Evolutionary conservation across 495 filamentous ascomycete genomes (phyloP).

Genomic region (Neurospora sp.): DNA sequence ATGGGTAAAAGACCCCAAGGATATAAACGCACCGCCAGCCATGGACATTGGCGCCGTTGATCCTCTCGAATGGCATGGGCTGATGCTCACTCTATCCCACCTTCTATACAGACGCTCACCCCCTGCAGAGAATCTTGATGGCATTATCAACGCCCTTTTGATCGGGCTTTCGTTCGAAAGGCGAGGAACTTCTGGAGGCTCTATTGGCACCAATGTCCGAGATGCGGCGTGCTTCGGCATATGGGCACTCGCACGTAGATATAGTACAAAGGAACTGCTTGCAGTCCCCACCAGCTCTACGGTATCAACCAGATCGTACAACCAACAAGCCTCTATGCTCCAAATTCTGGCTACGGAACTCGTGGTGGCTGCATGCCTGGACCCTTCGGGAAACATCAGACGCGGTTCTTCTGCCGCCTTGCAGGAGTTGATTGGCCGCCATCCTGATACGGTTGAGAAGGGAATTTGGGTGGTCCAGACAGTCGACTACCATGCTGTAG

Average conservation of each 20-base stretch:
- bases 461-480: constrained; percentile 80
- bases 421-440: constrained; percentile 87
- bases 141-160: constrained; percentile 60
- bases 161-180: constrained; percentile 78
- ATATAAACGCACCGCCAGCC: constrained; percentile 24
- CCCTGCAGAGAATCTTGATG: constrained; percentile 51
- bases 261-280: constrained; percentile 68
- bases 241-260: constrained; percentile 84
- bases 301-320: constrained; percentile 15
- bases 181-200: constrained; percentile 65
- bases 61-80: constrained; percentile 80
- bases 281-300: constrained; percentile 39
- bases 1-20: constrained; percentile 34
- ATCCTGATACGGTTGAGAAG: constrained; percentile 69
- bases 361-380: constrained; percentile 70
- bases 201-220: constrained; percentile 85
- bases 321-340: constrained; percentile 42
- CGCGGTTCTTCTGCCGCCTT: constrained; percentile 86
- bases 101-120: constrained; percentile 70
- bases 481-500: constrained; percentile 89
- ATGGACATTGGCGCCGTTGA: constrained; percentile 64
- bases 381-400: constrained; percentile 85
- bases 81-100: constrained; percentile 79
- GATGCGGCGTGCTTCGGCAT: constrained; percentile 95
- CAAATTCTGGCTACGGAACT: constrained; percentile 74